Evolutionary conservation across 1,284 basidiomycete species (phyloP).

Genomic region (Fomitopsis pinicola): DNA sequence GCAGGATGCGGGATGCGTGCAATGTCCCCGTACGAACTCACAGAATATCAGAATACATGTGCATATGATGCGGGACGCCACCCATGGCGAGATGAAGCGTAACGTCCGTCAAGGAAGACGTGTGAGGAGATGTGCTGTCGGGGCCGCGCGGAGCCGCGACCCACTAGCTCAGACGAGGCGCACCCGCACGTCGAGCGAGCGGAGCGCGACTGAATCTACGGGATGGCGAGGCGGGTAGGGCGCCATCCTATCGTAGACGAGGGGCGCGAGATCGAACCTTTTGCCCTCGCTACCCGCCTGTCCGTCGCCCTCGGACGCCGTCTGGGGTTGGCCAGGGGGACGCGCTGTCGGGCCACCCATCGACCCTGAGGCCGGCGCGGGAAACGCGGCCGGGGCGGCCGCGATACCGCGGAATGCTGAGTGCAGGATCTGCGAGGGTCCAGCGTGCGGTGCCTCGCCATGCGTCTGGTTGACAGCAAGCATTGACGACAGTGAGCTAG

Average conservation of each 20-base stretch:
- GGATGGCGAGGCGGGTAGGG: slow-evolving; percentile 30
- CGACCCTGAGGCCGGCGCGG: background rate
- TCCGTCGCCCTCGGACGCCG: background rate
- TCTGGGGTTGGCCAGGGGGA: background rate
- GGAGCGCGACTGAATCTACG: slow-evolving; percentile 29
- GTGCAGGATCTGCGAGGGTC: too few species aligned
- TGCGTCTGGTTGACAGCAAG: slow-evolving; percentile 2
- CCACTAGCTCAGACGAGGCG: background rate
- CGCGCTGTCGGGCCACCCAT: background rate
- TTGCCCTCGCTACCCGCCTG: background rate
- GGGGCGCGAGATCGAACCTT: slow-evolving; percentile 15
- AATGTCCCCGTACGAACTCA: background rate
- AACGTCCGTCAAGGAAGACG: background rate
- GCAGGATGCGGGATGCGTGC: background rate
- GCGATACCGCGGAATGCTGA: background rate
- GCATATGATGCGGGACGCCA: background rate
- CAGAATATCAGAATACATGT: background rate
- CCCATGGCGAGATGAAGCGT: background rate
- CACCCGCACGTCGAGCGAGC: slow-evolving; percentile 18
- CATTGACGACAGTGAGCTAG: background rate
- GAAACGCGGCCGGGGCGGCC: background rate
- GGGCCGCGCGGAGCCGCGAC: background rate
- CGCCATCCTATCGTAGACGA: slow-evolving; percentile 22
- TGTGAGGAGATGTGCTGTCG: too few species aligned
- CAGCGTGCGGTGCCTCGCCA: too few species aligned